Evolutionary conservation across 352 stramenopile genomes (phyloP), one percentile per base, ranked within the genome.

Genomic region (Phytophthora citrophthora): DNA sequence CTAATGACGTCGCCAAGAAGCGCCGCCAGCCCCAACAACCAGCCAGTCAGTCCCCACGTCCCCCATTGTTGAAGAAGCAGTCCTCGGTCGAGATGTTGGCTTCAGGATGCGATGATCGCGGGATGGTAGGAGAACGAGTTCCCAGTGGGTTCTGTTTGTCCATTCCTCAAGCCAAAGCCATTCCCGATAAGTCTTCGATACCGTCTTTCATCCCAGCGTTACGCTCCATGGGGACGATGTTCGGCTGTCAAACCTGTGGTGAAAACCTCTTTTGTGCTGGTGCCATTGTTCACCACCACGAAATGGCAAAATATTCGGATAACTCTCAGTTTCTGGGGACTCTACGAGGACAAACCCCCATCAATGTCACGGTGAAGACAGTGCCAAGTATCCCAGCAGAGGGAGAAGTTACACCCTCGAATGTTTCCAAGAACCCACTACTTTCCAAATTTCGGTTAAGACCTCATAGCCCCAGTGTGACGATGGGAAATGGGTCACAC

Each of bases 191-290:
- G 16, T 23, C 56, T 47, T 16, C 43, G 31, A 24, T 6, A 3
- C 32, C 70, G 2, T 72, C 72, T 34, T 93, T 93, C 51, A 85
- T 95, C 29, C 86, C 86, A 31, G 71, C 84, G 10, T 51, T 93
- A 32, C 76, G 83, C 9, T 91, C 81, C 3, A 93, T 93, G 82
- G 84, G 77, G 11, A 83, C 84, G 3, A 64, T 88, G 43, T 90
- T 86, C 51, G 83, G 84, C 24, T 95, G 86, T 51, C 71, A 70
- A 12, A 50, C 50, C 16, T 95, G 86, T 31, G 71, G 75, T 9
- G 68, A 85, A 60, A 74, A 66, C 32, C 60, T 95, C 11, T 93
- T 91, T 58, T 89, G 75, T 49, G 69, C 86, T 27, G 86, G 80
- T 43, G 69, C 82, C 26, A 77, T 94, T 40, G 43, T 94, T 24